Evolutionary conservation across 2,329 filamentous ascomycete species (phyloP).

Genomic region (Cadophora gregata): DNA sequence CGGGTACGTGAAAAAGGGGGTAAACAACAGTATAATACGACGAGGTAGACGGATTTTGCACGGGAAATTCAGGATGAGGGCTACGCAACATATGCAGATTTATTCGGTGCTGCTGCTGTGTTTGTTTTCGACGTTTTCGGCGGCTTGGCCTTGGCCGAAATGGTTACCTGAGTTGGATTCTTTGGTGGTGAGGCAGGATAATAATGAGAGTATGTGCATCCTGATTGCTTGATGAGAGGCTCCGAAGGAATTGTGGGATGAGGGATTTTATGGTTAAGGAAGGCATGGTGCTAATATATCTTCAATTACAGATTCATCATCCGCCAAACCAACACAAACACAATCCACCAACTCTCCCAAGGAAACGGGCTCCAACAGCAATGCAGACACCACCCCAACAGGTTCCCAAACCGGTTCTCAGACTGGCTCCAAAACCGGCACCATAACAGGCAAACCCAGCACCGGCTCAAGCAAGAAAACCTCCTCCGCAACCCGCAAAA

Average conservation of each 20-base stretch:
- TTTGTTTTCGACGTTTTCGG: slow-evolving; percentile 50
- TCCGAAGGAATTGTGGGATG: background rate
- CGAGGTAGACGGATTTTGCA: background rate
- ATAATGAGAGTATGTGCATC: slow-evolving; percentile 33
- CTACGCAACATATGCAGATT: slow-evolving; percentile 53
- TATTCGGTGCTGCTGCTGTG: slow-evolving; percentile 56
- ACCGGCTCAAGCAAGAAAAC: slow-evolving; percentile 21
- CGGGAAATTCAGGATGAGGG: slow-evolving; percentile 52
- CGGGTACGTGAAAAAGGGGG: slow-evolving; percentile 23
- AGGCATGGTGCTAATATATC: background rate
- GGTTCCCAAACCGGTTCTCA: slow-evolving; percentile 4
- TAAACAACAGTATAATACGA: slow-evolving; percentile 33
- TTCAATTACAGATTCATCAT: slow-evolving; percentile 5
- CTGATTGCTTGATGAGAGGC: background rate
- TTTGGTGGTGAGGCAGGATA: slow-evolving; percentile 56
- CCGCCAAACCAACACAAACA: slow-evolving; percentile 7
- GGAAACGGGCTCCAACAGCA: slow-evolving; percentile 24
- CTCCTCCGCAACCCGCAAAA: slow-evolving; percentile 28
- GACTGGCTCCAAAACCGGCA: slow-evolving; percentile 18
- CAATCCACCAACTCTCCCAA: background rate
- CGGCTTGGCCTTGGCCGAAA: slow-evolving; percentile 60
- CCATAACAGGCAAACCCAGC: slow-evolving; percentile 18
- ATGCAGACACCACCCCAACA: too few relatives aligned
- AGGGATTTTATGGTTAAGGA: background rate
- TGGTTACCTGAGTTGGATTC: slow-evolving; percentile 61